Percentiles rank a stretch among this genome's conserved stretches.
Evolutionary conservation across 2,329 filamentous ascomycete genomes (phyloP).

Genomic region (Periconia sp.): DNA sequence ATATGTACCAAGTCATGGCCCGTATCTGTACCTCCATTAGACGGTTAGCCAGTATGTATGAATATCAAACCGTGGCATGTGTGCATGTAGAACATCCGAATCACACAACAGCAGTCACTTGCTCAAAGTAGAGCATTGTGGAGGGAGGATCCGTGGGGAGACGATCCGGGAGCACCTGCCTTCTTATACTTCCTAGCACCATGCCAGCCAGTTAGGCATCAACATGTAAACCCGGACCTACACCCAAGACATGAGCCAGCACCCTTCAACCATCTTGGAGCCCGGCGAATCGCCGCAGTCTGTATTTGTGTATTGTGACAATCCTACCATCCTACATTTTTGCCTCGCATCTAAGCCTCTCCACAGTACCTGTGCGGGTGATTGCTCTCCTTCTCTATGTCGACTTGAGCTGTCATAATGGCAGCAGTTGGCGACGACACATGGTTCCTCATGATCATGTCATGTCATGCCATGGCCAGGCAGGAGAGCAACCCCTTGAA

Average conservation of each 20-base stretch:
- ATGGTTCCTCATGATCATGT: slow-evolving; percentile 1
- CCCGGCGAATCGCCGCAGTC: slow-evolving; percentile 9
- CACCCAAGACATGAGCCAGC: not conserved
- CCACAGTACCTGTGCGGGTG: slow-evolving; percentile 7
- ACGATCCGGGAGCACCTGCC: not conserved
- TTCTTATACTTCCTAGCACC: too few species aligned
- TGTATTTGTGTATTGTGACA: slow-evolving; percentile 7
- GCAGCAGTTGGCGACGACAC: slow-evolving; percentile 1
- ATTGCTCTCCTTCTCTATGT: slow-evolving; percentile 2
- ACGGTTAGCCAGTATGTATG: too few species aligned
- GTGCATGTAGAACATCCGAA: too few species aligned
- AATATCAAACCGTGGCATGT: too few species aligned
- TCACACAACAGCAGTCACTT: too few species aligned
- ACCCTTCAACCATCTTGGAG: slow-evolving; percentile 1
- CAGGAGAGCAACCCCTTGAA: not conserved
- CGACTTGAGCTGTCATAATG: slow-evolving; percentile 9
- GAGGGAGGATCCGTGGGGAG: not conserved
- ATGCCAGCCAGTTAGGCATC: too few species aligned
- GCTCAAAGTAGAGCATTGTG: not conserved
- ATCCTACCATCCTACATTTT: slow-evolving; percentile 4
- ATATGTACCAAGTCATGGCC: too few species aligned
- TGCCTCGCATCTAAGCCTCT: slow-evolving; percentile 10
- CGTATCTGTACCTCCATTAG: too few species aligned
- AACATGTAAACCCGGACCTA: too few species aligned
- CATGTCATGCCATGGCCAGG: not conserved